Evolutionary conservation across 2,329 filamentous ascomycete species (phyloP).

Genomic region (Claviceps lovelessii): DNA sequence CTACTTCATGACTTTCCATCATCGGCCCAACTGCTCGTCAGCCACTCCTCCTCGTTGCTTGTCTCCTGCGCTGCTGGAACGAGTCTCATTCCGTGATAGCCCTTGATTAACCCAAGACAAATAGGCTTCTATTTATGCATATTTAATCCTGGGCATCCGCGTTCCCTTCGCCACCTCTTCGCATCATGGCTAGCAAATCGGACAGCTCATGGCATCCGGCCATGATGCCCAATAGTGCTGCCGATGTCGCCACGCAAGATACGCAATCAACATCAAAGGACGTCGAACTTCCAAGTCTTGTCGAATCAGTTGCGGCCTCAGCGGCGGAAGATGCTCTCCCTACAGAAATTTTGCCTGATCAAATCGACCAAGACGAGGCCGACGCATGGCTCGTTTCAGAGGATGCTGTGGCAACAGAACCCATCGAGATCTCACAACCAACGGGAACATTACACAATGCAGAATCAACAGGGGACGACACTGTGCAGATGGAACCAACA

Average conservation of each 20-base stretch:
- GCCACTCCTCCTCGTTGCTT: background rate
- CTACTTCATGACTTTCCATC: background rate
- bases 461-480: background rate
- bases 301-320: background rate
- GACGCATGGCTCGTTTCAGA: slow-evolving; percentile 13
- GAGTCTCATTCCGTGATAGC: background rate
- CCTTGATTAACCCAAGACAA: background rate
- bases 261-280: background rate
- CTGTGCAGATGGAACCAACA: background rate
- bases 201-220: slow-evolving; percentile 27
- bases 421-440: background rate
- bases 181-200: slow-evolving; percentile 24
- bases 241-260: slow-evolving; percentile 1
- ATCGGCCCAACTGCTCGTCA: background rate
- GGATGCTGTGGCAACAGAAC: background rate
- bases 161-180: slow-evolving; percentile 5
- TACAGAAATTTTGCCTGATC: background rate
- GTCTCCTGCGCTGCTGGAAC: slow-evolving; percentile 6
- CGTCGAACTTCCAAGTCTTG: background rate
- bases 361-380: slow-evolving; percentile 4
- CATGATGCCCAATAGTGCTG: slow-evolving; percentile 21
- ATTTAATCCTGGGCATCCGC: background rate
- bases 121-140: background rate
- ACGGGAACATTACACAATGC: background rate
- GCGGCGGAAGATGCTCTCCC: background rate